Evolutionary conservation across 352 stramenopile genomes (phyloP).

Genomic region (Globisporangium takayamanum): DNA sequence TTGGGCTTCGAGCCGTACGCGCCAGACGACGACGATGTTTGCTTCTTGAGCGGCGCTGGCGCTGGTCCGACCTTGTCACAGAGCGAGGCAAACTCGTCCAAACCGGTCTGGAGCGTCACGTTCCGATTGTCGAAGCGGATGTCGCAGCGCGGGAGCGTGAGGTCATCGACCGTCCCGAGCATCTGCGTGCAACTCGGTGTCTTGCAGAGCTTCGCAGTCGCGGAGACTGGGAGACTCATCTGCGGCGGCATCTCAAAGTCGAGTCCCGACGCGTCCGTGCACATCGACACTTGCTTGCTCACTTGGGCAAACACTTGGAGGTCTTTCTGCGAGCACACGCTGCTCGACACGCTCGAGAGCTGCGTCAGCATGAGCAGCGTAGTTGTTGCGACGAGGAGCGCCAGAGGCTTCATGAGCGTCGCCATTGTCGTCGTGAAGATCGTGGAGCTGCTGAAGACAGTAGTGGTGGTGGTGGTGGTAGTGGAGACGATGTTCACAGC

Average conservation of each 20-base stretch:
- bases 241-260: constrained; percentile 34
- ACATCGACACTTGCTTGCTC: constrained; percentile 28
- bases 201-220: constrained; percentile 34
- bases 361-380: constrained; percentile 11
- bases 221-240: constrained; percentile 17
- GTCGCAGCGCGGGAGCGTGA: constrained; percentile 49
- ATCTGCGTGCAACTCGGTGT: constrained; percentile 38
- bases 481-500: background rate
- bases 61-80: constrained; percentile 30
- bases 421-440: background rate
- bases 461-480: background rate
- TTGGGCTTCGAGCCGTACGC: constrained; percentile 1
- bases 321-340: constrained; percentile 29
- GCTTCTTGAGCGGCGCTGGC: constrained; percentile 39
- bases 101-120: constrained; percentile 38
- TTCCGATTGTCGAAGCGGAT: constrained; percentile 37
- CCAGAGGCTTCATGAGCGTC: background rate
- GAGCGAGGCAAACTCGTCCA: constrained; percentile 38
- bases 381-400: constrained; percentile 1
- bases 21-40: constrained; percentile 10
- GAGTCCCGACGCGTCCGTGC: constrained; percentile 28
- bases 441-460: background rate
- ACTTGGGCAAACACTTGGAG: constrained; percentile 45
- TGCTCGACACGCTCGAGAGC: background rate
- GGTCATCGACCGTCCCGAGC: constrained; percentile 50